Evolutionary conservation across 2,329 filamentous ascomycete genomes (phyloP).

Genomic region (Metarhizium rileyi): DNA sequence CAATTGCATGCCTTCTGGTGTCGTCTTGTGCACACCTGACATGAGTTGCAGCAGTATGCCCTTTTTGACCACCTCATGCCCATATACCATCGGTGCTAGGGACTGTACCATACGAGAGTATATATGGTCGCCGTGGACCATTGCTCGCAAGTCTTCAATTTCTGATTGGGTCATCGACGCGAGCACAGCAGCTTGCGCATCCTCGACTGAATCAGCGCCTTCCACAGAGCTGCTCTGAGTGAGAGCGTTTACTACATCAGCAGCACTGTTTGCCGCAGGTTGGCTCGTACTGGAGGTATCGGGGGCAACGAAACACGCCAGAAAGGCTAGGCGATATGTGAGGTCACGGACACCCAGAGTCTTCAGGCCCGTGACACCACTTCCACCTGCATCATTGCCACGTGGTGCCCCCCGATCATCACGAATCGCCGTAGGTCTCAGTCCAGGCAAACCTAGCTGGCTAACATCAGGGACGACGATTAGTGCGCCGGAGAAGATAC

Average conservation of each 20-base stretch:
- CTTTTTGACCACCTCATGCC: slow-evolving; percentile 96
- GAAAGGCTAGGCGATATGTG: slow-evolving; percentile 92
- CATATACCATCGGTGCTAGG: slow-evolving; percentile 93
- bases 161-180: slow-evolving; percentile 77
- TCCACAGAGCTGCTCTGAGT: slow-evolving; percentile 55
- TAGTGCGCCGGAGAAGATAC: slow-evolving; percentile 90
- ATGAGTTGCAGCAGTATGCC: slow-evolving; percentile 88
- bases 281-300: slow-evolving; percentile 76
- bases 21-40: slow-evolving; percentile 89
- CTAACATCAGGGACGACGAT: slow-evolving; percentile 97
- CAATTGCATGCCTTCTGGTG: slow-evolving; percentile 87
- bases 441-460: slow-evolving; percentile 82
- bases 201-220: slow-evolving; percentile 61
- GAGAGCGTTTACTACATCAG: slow-evolving; percentile 76
- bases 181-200: slow-evolving; percentile 79
- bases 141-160: slow-evolving; percentile 80
- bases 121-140: slow-evolving; percentile 94
- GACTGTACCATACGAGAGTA: slow-evolving; percentile 89
- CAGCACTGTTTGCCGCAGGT: slow-evolving; percentile 50
- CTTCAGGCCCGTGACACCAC: slow-evolving; percentile 80
- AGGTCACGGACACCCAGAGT: slow-evolving; percentile 88
- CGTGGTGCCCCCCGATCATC: slow-evolving; percentile 67
- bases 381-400: slow-evolving; percentile 71
- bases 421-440: slow-evolving; percentile 71
- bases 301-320: slow-evolving; percentile 90